phyloP scores from a whole-genome alignment of 495 filamentous ascomycete species.

The Xylaria cubensis region DNA sequence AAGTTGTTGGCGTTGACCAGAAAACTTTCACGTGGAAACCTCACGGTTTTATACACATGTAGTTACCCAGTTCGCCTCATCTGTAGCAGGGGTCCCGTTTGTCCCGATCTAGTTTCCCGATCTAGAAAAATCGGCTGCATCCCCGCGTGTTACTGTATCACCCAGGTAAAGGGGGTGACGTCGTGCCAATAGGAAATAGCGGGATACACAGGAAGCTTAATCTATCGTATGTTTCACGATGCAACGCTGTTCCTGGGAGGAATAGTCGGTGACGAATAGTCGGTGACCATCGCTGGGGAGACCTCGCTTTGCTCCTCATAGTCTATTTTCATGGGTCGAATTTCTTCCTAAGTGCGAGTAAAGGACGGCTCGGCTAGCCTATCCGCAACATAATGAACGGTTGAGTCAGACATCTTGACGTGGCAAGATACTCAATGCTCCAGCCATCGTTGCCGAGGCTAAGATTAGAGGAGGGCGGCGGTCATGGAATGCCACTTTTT shows the following conservation, averaged over 20 bases:
- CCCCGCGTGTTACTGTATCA: background rate
- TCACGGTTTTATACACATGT: background rate
- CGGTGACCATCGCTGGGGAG: background rate
- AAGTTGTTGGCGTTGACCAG: background rate
- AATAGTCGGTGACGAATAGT: background rate
- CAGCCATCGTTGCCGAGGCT: background rate
- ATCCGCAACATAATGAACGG: background rate
- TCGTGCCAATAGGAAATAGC: background rate
- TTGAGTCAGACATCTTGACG: background rate
- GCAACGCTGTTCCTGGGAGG: background rate
- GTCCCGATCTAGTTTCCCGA: background rate
- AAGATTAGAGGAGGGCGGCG: conserved; percentile 19
- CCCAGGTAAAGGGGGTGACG: background rate
- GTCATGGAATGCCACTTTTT: background rate
- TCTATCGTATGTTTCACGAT: background rate
- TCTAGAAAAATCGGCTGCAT: background rate
- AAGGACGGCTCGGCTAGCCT: conserved; percentile 2
- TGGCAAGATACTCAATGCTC: background rate
- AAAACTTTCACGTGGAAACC: background rate
- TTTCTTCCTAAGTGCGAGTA: conserved; percentile 2
- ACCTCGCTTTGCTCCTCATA: background rate
- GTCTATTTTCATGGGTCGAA: background rate
- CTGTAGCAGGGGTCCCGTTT: background rate
- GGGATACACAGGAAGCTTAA: background rate
- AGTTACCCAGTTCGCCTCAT: background rate